These are phyloP conservation scores for Priceomyces medius DNA, from an alignment of 805 yeast species.

Conservation along the genomic window DNA sequence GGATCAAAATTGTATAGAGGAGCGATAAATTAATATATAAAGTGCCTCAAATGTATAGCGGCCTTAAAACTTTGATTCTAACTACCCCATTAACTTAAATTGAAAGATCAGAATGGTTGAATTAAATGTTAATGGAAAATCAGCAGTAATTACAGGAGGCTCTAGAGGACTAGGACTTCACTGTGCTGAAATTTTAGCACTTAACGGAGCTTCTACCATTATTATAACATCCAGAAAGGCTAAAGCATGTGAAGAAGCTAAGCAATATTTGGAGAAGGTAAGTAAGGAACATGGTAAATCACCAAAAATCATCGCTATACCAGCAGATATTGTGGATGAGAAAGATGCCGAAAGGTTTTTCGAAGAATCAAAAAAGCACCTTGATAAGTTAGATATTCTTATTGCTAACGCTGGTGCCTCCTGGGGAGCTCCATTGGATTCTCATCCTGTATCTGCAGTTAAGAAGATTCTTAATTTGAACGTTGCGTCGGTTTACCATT, in stretches of 20 bases:
- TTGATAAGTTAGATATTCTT: slow-evolving; percentile 55
- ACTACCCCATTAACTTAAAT: neutral
- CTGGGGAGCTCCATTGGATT: slow-evolving; percentile 67
- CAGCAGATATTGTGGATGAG: slow-evolving; percentile 56
- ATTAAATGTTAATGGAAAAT: slow-evolving; percentile 55
- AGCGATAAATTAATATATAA: too few relatives aligned
- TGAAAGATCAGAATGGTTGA: slow-evolving; percentile 33
- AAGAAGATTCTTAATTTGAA: slow-evolving; percentile 64
- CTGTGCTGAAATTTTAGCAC: slow-evolving; percentile 63
- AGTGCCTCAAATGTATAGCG: neutral
- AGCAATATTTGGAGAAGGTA: slow-evolving; percentile 33
- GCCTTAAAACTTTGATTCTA: neutral
- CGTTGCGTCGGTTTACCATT: slow-evolving; percentile 64
- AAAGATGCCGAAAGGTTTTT: slow-evolving; percentile 47
- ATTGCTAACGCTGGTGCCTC: slow-evolving; percentile 79
- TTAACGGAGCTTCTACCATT: slow-evolving; percentile 60
- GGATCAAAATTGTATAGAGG: too few relatives aligned
- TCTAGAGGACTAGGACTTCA: slow-evolving; percentile 71
- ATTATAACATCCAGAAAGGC: slow-evolving; percentile 65
- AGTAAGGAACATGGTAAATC: slow-evolving; percentile 34
- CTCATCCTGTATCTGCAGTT: slow-evolving; percentile 60
- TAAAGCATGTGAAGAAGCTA: slow-evolving; percentile 61
- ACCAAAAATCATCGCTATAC: slow-evolving; percentile 40
- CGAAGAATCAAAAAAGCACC: slow-evolving; percentile 37
- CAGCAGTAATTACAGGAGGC: slow-evolving; percentile 71